These are phyloP conservation scores for Hygrocybe coccinea DNA, from an alignment of 768 basidiomycete species.

Conservation along the genomic window DNA sequence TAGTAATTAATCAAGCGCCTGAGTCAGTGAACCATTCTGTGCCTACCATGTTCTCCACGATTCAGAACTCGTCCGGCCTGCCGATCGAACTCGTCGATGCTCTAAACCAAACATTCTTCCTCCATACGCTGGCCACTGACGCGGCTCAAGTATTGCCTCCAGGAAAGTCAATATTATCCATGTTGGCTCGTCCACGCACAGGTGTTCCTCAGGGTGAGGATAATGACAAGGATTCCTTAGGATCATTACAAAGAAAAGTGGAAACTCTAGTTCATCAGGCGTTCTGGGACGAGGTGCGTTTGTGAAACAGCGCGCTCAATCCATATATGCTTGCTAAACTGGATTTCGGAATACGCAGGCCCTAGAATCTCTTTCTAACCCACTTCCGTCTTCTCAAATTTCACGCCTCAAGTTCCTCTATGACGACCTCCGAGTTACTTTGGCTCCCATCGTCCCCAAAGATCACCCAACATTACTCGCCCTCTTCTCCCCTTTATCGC, in stretches of 20 bases:
- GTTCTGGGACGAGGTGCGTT: slow-evolving; percentile 70
- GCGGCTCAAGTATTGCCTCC: slow-evolving; percentile 58
- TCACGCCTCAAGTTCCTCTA: slow-evolving; percentile 54
- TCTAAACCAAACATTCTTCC: slow-evolving; percentile 58
- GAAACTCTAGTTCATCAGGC: slow-evolving; percentile 55
- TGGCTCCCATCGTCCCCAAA: slow-evolving; percentile 56
- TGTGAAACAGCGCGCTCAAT: too few relatives aligned
- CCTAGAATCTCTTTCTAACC: slow-evolving; percentile 48
- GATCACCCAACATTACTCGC: slow-evolving; percentile 45
- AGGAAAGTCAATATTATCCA: slow-evolving; percentile 67
- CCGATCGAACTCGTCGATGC: slow-evolving; percentile 53
- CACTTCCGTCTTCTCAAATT: slow-evolving; percentile 56
- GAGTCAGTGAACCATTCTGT: too few relatives aligned
- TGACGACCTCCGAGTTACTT: slow-evolving; percentile 45
- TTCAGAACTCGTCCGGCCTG: slow-evolving; percentile 16
- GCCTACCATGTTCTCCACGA: too few relatives aligned
- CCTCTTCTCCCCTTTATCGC: slow-evolving; percentile 56
- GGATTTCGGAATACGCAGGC: too few relatives aligned
- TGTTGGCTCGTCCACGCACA: slow-evolving; percentile 40
- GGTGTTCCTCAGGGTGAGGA: slow-evolving; percentile 11
- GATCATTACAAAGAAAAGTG: slow-evolving; percentile 36
- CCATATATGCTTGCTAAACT: too few relatives aligned
- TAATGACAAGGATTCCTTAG: slow-evolving; percentile 4
- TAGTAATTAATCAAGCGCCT: too few relatives aligned
- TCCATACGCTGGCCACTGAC: slow-evolving; percentile 64